These are phyloP conservation scores for Penicillium fuscoglaucum DNA, from an alignment of 2,329 filamentous ascomycete species.

Conservation along the genomic window DNA sequence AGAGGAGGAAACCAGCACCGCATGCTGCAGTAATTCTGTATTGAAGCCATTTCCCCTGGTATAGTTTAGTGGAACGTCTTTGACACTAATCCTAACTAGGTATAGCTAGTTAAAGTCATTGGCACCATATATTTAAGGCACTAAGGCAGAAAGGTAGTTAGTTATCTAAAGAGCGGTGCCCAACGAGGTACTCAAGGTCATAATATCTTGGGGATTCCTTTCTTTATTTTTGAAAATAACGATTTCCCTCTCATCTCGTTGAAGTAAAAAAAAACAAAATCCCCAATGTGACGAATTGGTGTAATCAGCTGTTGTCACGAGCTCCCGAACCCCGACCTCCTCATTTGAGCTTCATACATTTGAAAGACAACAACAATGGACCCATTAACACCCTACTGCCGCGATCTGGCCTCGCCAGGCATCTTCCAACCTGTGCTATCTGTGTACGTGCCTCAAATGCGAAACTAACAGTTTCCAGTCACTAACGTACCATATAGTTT, in stretches of 20 bases:
- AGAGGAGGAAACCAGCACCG: too few relatives aligned
- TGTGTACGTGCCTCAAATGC: conserved; percentile 13
- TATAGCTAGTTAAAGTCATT: too few relatives aligned
- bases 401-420: conserved; percentile 53
- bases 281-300: background rate
- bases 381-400: conserved; percentile 44
- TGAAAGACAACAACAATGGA: conserved; percentile 22
- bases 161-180: background rate
- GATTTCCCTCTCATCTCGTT: background rate
- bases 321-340: conserved; percentile 1
- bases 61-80: too few relatives aligned
- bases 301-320: conserved; percentile 7
- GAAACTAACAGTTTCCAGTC: background rate
- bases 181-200: background rate
- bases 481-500: conserved; percentile 48
- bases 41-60: too few relatives aligned
- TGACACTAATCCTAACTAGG: too few relatives aligned
- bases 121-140: background rate
- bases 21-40: too few relatives aligned
- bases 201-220: background rate
- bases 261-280: background rate
- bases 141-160: background rate
- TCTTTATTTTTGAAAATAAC: background rate
- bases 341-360: conserved; percentile 6
- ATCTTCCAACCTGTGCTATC: conserved; percentile 36